Evolutionary conservation across 345 rosid genomes (phyloP), one percentile per base, ranked within the genome.

Genomic region (Noccaea bulbosa): DNA sequence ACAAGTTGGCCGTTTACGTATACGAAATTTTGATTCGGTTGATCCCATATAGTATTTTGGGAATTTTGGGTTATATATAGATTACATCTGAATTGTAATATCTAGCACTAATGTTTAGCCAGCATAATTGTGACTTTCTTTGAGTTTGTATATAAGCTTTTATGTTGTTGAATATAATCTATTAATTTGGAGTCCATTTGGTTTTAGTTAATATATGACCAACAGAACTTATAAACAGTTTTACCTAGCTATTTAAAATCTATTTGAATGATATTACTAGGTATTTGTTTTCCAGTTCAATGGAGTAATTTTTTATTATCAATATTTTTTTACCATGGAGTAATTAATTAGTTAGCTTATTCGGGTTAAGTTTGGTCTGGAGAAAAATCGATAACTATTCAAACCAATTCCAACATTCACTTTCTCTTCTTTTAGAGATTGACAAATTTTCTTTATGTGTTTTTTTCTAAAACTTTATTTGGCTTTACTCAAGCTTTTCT

Each of bases 401-500:
- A 46, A 62, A 46, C 16, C 30, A 62, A 33, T 44, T 45, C 33
- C 4, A 32, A 6, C 41, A 45, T 10, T 44, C 41, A 45, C 6
- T 44, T 15, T 43, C 5, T 41, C 51, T 61, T 30, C 32, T 16
- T 27, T 12, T 6, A 9, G 53, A 62, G 41, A 45, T 46, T 46
- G 67, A 6, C 8, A 1, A 20, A 8, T 45, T 46, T 45, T 16
- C n/a, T 8, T 30, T 30, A 1, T 30, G 27, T 62, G 30, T 45
- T 45, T 45, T 44, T 11, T 15, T 63, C 11, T 62, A 33, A 32
- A 47, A 33, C 44, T 47, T 17, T 17, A 48, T 3, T 47, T 64
- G 45, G 45, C 24, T 34, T 63, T 37, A 47, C 34, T 20, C 45
- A 35, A 47, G 33, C 17, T 48, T 64, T 47, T 33, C 48, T 22